These are phyloP conservation scores for Rhynchospora tenuis DNA, from an alignment of 176 grass and related monocot genomes.

Conservation along the genomic window DNA sequence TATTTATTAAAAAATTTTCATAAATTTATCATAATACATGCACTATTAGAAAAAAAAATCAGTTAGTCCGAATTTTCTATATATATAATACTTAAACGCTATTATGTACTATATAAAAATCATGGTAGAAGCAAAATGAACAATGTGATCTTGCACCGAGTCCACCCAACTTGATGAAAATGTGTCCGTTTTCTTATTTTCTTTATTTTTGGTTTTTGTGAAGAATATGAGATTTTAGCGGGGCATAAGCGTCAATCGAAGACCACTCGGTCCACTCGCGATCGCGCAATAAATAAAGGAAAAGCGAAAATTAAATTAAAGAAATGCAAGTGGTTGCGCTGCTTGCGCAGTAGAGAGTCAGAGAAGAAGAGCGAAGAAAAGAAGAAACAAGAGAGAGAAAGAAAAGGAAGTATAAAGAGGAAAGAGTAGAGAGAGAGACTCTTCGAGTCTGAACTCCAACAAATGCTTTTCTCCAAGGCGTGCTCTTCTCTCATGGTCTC, in stretches of 20 bases:
- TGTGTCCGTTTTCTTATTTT: neutral
- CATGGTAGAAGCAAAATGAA: neutral
- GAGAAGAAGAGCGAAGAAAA: neutral
- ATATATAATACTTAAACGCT: too few species aligned
- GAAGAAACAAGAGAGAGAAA: neutral
- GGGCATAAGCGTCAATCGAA: constrained; percentile 2
- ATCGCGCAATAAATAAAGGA: constrained; percentile 12
- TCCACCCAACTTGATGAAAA: neutral
- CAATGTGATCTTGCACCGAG: neutral
- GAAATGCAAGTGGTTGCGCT: constrained; percentile 1
- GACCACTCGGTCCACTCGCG: neutral
- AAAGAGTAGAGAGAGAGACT: neutral
- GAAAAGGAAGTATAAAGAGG: neutral
- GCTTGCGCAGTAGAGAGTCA: constrained; percentile 1
- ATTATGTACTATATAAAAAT: neutral
- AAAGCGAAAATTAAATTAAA: neutral
- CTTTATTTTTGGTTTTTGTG: neutral
- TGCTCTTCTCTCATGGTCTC: constrained; percentile 73
- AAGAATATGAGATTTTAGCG: neutral
- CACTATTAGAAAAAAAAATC: too few species aligned
- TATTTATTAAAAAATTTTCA: too few species aligned
- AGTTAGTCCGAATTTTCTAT: too few species aligned
- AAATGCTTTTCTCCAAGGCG: constrained; percentile 70
- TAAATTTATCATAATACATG: too few species aligned
- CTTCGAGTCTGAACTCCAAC: constrained; percentile 19